A percentile compares a stretch with the other conserved stretches of the same genome.
phyloP scores from a whole-genome alignment of 179 eudicot species.

The Pouteria campechiana region DNA sequence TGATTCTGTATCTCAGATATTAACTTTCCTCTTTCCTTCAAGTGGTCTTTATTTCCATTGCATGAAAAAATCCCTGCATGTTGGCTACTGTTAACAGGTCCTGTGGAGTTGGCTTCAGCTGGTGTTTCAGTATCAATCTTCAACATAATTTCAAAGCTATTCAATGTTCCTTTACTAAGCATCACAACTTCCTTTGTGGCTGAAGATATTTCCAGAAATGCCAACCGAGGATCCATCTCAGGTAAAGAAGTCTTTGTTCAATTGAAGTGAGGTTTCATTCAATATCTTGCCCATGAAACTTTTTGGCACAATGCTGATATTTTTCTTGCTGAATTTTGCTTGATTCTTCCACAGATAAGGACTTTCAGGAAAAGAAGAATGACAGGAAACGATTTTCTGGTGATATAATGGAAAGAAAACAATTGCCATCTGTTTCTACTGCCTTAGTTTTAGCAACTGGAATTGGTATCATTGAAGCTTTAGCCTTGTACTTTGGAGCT shows the following conservation, averaged over 20 bases:
- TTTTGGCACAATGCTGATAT: background rate
- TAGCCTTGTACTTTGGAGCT: conserved; percentile 68
- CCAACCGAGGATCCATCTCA: conserved; percentile 12
- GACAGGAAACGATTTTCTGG: conserved; percentile 18
- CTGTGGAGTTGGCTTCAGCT: conserved; percentile 86
- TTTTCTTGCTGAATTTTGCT: background rate
- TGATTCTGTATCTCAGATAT: no score
- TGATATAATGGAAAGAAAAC: conserved; percentile 30
- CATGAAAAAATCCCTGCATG: no score
- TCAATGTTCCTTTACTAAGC: conserved; percentile 92
- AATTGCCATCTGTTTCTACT: conserved; percentile 76
- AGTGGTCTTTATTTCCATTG: no score
- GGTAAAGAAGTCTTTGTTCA: no score
- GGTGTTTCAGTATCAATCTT: conserved; percentile 88
- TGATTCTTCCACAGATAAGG: conserved; percentile 6
- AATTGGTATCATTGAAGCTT: conserved; percentile 61
- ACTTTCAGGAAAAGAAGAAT: conserved; percentile 6
- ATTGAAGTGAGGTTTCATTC: background rate
- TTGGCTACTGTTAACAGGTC: conserved; percentile 42
- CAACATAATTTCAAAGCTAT: conserved; percentile 79
- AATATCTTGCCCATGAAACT: no score
- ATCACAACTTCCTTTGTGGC: conserved; percentile 95
- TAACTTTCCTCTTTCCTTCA: no score
- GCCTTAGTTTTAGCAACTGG: conserved; percentile 68
- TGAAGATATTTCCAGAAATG: conserved; percentile 60